Evolutionary conservation across 345 rosid genomes (phyloP), one percentile per base, ranked within the genome.

Genomic region (Ceriops decandra): DNA sequence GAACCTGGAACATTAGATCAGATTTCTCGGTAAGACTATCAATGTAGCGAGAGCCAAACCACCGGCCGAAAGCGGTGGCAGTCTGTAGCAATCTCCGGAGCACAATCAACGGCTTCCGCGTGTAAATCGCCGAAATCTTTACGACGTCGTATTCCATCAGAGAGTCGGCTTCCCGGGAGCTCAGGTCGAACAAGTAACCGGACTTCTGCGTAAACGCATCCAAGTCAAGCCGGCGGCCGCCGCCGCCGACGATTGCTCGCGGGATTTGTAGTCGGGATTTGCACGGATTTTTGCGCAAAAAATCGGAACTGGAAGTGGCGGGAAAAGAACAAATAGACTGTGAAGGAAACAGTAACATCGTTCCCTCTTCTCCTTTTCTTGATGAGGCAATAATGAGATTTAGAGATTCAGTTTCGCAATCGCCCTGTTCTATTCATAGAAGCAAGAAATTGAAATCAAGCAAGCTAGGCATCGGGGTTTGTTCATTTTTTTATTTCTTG

Each of bases 171-270:
- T 93, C 96, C 4, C 70, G 76, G 69, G 84, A 74, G 64, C 81
- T 84, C 60, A 90, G 86, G 64, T 77, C 74, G 77, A 93, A 93
- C 52, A 90, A 60, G 79, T 93, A 90, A 62, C 98, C 93, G 15
- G 98, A 93, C 75, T 89, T 90, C 74, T 81, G 73, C 22, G 97
- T 93, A 77, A 93, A 93, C 57, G 86, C 66, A 73, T 93, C 97
- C 9, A 74, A 81, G 42, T 84, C 88, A 5, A 15, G 5, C 58
- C 15, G 27, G 30, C 27, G 27, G 69, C 54, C n/a, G 75, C 77
- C 46, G 74, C 81, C 28, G 77, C 49, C 63, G 51, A 52, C 70
- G 26, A 24, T 24, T 60, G 77, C 68, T n/a, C 64, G 60, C 24
- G 21, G 68, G 24, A 68, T 64, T 7, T 52, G 72, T 24, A 35